Evolutionary conservation across 176 grass and related monocot genomes (phyloP), one percentile per base, ranked within the genome.

Genomic region (Otatea glauca): DNA sequence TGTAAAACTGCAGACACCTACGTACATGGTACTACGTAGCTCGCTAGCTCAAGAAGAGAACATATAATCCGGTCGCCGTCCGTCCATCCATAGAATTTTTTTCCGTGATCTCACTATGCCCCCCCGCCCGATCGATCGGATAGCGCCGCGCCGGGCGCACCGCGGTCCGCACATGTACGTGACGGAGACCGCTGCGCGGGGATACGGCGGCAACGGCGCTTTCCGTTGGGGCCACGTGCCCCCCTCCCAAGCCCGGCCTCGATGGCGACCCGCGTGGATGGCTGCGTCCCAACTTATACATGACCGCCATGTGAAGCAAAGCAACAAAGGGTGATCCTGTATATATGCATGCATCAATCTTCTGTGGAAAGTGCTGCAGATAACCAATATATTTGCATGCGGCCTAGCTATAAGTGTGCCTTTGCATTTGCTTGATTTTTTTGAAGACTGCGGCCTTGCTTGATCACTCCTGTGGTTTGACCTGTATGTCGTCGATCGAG

Each of bases 201-300:
- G 67, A 60, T 21, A 21, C 41, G 11, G 39, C 68, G 54, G 54
- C 80, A 82, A 13, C 54, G 17, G 53, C 39, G 80, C 80, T 82
- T 48, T 82, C 80, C 54, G 24, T 6, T 20, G 68, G 53, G 53
- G 53, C 53, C 17, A 51, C 24, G 53, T 70, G 32, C 20, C n/a
- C 25, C 79, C 23, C 64, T 6, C 51, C 5, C 14, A 9, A 42
- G 1, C 13, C 37, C 79, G 79, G 79, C 12, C 50, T 34, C 68
- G 80, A 62, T 38, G 68, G 67, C 80, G 24, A 60, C 67, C 10
- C 44, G 53, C 17, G 76, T 34, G 39, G 80, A 43, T 82, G n/a
- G 37, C 65, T 81, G 21, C 37, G 50, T 70, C 37, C 59, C 76
- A 65, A 78, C 75, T n/a, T 0, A 45, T 27, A 48, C 5, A 18